Evolutionary conservation across 768 basidiomycete species (phyloP).

Genomic region (Kwoniella newhampshirensis): DNA sequence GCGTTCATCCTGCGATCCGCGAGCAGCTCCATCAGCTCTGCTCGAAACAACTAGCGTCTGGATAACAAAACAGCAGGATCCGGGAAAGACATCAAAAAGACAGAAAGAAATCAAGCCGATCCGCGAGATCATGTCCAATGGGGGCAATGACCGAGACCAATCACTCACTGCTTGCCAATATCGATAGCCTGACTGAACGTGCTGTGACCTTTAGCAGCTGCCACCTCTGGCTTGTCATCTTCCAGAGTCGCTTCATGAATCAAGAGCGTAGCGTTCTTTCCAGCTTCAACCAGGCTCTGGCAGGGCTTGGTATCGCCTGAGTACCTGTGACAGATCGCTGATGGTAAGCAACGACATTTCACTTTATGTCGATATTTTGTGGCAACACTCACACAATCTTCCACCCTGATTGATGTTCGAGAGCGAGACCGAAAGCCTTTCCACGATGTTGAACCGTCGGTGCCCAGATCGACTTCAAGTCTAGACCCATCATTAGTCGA

Average conservation of each 20-base stretch:
- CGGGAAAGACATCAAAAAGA: too few species aligned
- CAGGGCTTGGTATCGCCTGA: conserved; percentile 89
- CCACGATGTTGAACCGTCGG: conserved; percentile 74
- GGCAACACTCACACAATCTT: conserved; percentile 65
- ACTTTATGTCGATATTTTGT: not conserved
- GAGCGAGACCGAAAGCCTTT: conserved; percentile 68
- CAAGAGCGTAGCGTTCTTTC: conserved; percentile 69
- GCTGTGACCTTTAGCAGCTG: conserved; percentile 75
- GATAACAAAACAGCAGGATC: too few species aligned
- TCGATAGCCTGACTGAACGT: conserved; percentile 85
- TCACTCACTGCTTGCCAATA: conserved; percentile 66
- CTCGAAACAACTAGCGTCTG: too few species aligned
- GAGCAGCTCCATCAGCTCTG: too few species aligned
- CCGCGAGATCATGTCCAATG: too few species aligned
- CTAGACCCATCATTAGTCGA: conserved; percentile 41
- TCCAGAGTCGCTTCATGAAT: conserved; percentile 95
- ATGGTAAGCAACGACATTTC: not conserved
- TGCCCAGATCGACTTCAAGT: conserved; percentile 63
- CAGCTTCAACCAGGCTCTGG: conserved; percentile 65
- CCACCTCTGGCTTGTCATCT: conserved; percentile 75
- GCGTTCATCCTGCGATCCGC: conserved; percentile 71
- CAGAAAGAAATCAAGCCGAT: too few species aligned
- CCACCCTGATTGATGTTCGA: conserved; percentile 72
- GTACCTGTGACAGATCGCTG: conserved; percentile 60
- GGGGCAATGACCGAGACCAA: not conserved